A percentile compares a stretch with the other conserved stretches of the same genome.
These are phyloP conservation scores for Phialocephala sp. DNA, from an alignment of 2,329 filamentous ascomycete species.

Conservation along the genomic window DNA sequence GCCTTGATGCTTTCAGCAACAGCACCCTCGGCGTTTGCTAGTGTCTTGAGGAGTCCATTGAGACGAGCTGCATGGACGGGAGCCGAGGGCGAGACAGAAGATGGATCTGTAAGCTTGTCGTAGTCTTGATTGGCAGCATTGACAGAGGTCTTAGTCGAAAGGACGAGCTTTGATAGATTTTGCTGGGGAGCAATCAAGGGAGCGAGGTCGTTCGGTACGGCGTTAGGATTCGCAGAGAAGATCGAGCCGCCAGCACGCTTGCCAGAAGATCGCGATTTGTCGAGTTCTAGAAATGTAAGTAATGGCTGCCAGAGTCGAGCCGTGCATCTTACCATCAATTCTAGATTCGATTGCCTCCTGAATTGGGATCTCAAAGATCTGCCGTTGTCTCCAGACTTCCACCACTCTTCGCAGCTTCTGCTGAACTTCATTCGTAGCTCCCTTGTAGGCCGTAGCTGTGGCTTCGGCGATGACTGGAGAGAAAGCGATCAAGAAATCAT, in stretches of 20 bases:
- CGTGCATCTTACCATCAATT: conserved; percentile 69
- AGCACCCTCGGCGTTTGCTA: conserved; percentile 87
- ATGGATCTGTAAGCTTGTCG: conserved; percentile 78
- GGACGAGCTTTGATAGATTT: conserved; percentile 73
- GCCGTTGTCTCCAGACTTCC: conserved; percentile 89
- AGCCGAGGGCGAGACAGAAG: conserved; percentile 72
- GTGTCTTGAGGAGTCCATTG: conserved; percentile 84
- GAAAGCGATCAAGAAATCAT: conserved; percentile 91
- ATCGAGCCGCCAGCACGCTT: conserved; percentile 71
- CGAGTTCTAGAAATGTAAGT: conserved; percentile 56
- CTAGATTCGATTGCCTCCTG: conserved; percentile 81
- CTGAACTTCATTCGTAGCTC: conserved; percentile 84
- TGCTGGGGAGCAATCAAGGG: conserved; percentile 77
- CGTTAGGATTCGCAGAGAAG: conserved; percentile 63
- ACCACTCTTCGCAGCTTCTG: conserved; percentile 86
- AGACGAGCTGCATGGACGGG: conserved; percentile 92
- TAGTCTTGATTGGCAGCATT: conserved; percentile 81
- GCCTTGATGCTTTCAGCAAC: conserved; percentile 90
- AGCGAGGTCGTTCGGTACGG: conserved; percentile 77
- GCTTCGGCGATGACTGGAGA: conserved; percentile 91
- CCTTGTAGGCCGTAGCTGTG: conserved; percentile 88
- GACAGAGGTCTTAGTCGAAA: conserved; percentile 69
- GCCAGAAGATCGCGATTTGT: conserved; percentile 60
- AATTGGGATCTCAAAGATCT: conserved; percentile 82
- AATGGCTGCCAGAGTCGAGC: not conserved